Evolutionary conservation across 345 rosid species (phyloP), one percentile per base, ranked within the genome.

Genomic region (Linum trigynum): DNA sequence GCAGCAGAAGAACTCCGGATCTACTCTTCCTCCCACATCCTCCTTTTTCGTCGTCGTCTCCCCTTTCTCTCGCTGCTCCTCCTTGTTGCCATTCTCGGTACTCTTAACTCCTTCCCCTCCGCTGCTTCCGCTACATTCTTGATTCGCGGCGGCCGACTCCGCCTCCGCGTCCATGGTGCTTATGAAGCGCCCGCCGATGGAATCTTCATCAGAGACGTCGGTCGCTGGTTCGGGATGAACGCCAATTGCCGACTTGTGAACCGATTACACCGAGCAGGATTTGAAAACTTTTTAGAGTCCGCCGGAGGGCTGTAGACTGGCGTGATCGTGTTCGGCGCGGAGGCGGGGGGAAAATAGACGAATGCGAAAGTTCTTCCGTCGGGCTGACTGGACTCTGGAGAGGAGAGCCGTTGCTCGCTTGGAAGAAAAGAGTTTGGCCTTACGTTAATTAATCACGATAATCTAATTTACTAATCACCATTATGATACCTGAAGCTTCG

Each of bases 1-100:
- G 76, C 96, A 88, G 67, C 88, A 64, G 68, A 90, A 79, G 62
- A 86, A 69, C 75, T 85, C 96, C 11, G 79, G 90, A 86, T 86
- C 95, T 69, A 75, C 74, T 2, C 32, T 23, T 23, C 32, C 32
- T 23, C 32, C 32, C 32, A 23, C 32, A 23, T 23, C 32, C 32
- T 23, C 32, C 32, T 59, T 65, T 42, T 65, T 73, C 72, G 58
- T 73, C 23, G 67, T 72, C 23, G 55, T 36, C 57, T 23, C 36
- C 23, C 16, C 55, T 16, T 17, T 57, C n/a, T 38, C 53, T 0
- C 65, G 6, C 50, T 57, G n/a, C 11, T 69, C 48, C 56, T 61
- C 57, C 57, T 48, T 57, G 56, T 63, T 66, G 45, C 38, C 70
- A 59, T 59, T 65, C 70, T 71, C 80, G 14, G 64, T 38, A 42